Base-by-base conservation (phyloP, 1,139 yeast genomes). In the Trichomonascaceae sp. region DNA sequence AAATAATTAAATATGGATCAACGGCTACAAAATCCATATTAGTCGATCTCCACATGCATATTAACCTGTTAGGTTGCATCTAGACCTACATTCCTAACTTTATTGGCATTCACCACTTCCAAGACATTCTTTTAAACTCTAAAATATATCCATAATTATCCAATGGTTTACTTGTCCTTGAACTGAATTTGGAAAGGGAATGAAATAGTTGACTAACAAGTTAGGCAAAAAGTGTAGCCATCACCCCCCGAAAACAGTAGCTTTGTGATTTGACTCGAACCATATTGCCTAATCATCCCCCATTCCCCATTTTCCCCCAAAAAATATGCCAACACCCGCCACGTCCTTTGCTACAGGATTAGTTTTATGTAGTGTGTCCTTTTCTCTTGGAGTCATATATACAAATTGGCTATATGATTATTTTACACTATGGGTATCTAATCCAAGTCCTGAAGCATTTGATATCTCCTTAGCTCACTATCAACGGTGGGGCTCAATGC, bases 351-450 rank as follows among this genome's bases (percentile, higher is more conserved):
- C 65, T 55, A 70, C 74, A 5, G 74, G 73, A 46, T 59, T 67
- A 41, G 61, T 70, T 56, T 67, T 71, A 27, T 65, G 68, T 45
- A 73, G 91, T 38, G 75, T 85, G 22, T 80, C 88, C 41, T 91
- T 91, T 71, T 81, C 87, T 7, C 76, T 91, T 55, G 99, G 98
- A 36, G 81, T 85, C 32, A 71, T 89, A 49, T 87, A 82, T 68
- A 79, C 87, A 53, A 87, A 88, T 69, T 82, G 85, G 77, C 87
- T 96, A 1, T 93, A 90, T 66, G 96, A 89, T 66, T 79, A 80
- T 68, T 75, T 78, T 62, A 81, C 96, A n/a, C 76, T 93, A 57
- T 91, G 95, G 87, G 70, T 75, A 50, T 63, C 73, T 12, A 70
- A 70, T 43, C 81, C 82, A 7, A 74, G 80, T 1, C 77, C 74